These are phyloP conservation scores for Saraca asoca DNA, from an alignment of 331 rosid genomes.

Conservation along the genomic window DNA sequence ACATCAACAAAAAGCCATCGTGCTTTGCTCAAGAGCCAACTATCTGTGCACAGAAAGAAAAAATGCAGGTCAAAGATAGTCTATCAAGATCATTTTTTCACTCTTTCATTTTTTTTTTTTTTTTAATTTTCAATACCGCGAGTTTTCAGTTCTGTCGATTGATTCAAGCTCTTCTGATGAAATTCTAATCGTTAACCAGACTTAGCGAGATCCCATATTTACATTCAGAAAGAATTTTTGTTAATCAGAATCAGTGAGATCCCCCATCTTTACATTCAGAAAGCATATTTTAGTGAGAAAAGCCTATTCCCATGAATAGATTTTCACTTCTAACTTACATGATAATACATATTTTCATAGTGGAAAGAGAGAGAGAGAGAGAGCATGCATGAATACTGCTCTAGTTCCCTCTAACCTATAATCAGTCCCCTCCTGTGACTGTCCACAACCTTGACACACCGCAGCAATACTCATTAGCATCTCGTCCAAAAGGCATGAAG, in stretches of 20 bases:
- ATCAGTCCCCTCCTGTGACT: constrained; percentile 23
- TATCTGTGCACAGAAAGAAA: too few species aligned
- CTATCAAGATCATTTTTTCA: too few species aligned
- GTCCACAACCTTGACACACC: constrained; percentile 20
- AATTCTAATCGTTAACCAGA: too few species aligned
- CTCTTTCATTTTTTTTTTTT: too few species aligned
- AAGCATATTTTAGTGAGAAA: constrained; percentile 28
- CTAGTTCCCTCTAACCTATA: constrained; percentile 40
- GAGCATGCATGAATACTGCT: constrained; percentile 32
- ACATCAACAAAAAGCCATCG: too few species aligned
- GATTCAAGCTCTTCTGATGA: too few species aligned
- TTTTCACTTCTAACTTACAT: constrained; percentile 41
- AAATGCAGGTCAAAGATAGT: too few species aligned
- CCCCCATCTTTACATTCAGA: constrained; percentile 47
- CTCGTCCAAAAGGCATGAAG: neutral
- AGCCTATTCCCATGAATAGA: constrained; percentile 36
- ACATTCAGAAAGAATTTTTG: constrained; percentile 3
- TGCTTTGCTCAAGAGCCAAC: too few species aligned
- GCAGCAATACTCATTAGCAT: constrained; percentile 19
- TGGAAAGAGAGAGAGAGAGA: constrained; percentile 6
- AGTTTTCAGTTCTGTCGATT: too few species aligned
- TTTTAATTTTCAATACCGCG: too few species aligned
- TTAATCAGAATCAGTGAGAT: constrained; percentile 28
- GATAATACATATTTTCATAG: constrained; percentile 40
- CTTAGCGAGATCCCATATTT: neutral